Conservation (phyloP, 495 filamentous ascomycete genomes). For the Penicillium diatomitis region DNA sequence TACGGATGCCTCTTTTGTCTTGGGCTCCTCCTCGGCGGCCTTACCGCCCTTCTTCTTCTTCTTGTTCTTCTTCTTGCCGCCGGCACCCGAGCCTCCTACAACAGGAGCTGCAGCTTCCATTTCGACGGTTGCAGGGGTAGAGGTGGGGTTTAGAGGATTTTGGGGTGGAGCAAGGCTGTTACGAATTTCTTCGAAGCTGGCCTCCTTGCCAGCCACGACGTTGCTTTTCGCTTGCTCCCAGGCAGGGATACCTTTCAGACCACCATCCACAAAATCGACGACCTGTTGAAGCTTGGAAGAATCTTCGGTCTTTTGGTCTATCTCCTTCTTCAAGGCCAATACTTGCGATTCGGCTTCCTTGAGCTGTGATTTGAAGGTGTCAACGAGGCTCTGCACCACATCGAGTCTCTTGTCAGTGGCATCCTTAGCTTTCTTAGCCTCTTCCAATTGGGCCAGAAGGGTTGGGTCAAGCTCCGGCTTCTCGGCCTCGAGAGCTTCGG, state of each 20-base stretch:
- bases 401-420: slow-evolving; percentile 42
- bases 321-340: slow-evolving; percentile 29
- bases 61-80: slow-evolving; percentile 69
- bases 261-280: slow-evolving; percentile 29
- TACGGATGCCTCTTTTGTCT: slow-evolving; percentile 19
- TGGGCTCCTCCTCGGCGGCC: slow-evolving; percentile 29
- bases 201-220: slow-evolving; percentile 20
- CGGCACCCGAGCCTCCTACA: slow-evolving; percentile 10
- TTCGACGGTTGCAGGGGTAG: slow-evolving; percentile 6
- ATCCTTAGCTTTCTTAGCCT: slow-evolving; percentile 32
- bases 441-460: slow-evolving; percentile 24
- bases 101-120: slow-evolving; percentile 16
- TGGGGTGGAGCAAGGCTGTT: slow-evolving; percentile 20
- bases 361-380: slow-evolving; percentile 40
- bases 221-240: slow-evolving; percentile 31
- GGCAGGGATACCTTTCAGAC: slow-evolving; percentile 22
- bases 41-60: slow-evolving; percentile 83
- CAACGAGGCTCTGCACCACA: slow-evolving; percentile 44
- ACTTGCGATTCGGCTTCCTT: slow-evolving; percentile 41
- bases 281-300: slow-evolving; percentile 23
- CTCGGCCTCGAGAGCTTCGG: slow-evolving; percentile 27
- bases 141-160: slow-evolving; percentile 5
- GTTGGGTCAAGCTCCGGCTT: slow-evolving; percentile 31
- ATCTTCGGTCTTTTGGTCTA: slow-evolving; percentile 24
- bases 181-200: slow-evolving; percentile 29